Evolutionary conservation across 2,329 filamentous ascomycete genomes (phyloP).

Genomic region (Parafenestella ontariensis): DNA sequence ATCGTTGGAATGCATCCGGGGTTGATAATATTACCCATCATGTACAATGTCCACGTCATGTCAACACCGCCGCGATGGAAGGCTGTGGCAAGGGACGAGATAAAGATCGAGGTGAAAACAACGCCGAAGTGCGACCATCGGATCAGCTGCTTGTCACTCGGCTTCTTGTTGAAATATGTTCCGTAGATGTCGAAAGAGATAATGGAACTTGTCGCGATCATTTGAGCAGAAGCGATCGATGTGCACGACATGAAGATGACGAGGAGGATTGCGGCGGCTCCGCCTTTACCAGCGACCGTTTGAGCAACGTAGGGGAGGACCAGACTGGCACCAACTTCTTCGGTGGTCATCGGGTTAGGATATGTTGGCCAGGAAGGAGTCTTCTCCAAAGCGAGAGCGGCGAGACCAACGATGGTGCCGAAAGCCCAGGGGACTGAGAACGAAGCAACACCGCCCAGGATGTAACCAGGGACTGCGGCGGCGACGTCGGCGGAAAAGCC

Average conservation of each 20-base stretch:
- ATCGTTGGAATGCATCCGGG: slow-evolving; percentile 62
- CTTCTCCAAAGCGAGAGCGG: slow-evolving; percentile 58
- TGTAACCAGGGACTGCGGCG: slow-evolving; percentile 60
- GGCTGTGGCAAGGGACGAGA: slow-evolving; percentile 60
- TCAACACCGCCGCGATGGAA: slow-evolving; percentile 63
- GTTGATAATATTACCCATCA: slow-evolving; percentile 62
- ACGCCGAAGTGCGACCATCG: slow-evolving; percentile 62
- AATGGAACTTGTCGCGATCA: slow-evolving; percentile 62
- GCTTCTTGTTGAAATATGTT: slow-evolving; percentile 56
- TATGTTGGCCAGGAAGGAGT: slow-evolving; percentile 62
- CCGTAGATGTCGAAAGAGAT: slow-evolving; percentile 63
- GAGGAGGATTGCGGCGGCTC: slow-evolving; percentile 46
- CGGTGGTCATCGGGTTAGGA: slow-evolving; percentile 51
- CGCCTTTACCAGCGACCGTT: slow-evolving; percentile 50
- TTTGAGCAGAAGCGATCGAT: slow-evolving; percentile 60
- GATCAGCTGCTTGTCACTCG: slow-evolving; percentile 59
- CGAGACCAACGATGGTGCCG: slow-evolving; percentile 59
- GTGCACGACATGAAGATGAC: slow-evolving; percentile 54
- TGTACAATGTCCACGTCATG: slow-evolving; percentile 62
- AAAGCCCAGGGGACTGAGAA: slow-evolving; percentile 63
- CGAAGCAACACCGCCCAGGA: slow-evolving; percentile 60
- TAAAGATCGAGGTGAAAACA: slow-evolving; percentile 60
- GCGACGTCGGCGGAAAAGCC: slow-evolving; percentile 56
- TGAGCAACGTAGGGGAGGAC: slow-evolving; percentile 51
- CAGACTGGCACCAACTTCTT: slow-evolving; percentile 47